phyloP scores from a whole-genome alignment of 805 yeast genomes.

The Yamadazyma sp. region DNA sequence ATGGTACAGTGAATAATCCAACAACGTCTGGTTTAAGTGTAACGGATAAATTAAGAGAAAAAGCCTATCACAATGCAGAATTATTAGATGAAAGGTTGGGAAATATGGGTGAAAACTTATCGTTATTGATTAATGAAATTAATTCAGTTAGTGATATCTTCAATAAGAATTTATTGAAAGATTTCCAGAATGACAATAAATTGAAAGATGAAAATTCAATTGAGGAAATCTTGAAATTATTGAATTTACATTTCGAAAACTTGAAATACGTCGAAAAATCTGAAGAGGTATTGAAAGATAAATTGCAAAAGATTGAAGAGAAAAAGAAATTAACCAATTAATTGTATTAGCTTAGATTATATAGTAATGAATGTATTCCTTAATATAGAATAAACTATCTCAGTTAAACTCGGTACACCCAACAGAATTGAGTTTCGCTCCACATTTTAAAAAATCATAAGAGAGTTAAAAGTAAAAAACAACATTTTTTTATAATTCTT shows the following conservation, averaged over 20 bases:
- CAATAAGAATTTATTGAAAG: slow-evolving; percentile 53
- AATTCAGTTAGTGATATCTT: slow-evolving; percentile 80
- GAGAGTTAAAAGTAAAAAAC: too few species aligned
- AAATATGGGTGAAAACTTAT: slow-evolving; percentile 68
- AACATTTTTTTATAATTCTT: too few species aligned
- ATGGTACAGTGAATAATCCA: slow-evolving; percentile 12
- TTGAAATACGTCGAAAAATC: slow-evolving; percentile 81
- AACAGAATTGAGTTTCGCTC: not conserved
- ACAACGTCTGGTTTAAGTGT: slow-evolving; percentile 39
- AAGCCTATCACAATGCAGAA: slow-evolving; percentile 86
- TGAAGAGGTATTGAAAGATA: slow-evolving; percentile 64
- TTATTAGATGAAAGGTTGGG: slow-evolving; percentile 78
- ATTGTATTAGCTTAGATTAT: not conserved
- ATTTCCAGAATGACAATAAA: slow-evolving; percentile 16
- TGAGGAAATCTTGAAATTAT: slow-evolving; percentile 71
- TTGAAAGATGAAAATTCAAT: slow-evolving; percentile 40
- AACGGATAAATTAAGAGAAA: slow-evolving; percentile 83
- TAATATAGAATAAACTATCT: not conserved
- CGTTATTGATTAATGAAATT: slow-evolving; percentile 74
- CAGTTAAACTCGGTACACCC: too few species aligned
- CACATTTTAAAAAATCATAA: not conserved
- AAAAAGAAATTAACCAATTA: slow-evolving; percentile 10
- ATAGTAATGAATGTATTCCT: slow-evolving; percentile 1
- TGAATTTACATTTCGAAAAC: slow-evolving; percentile 87
- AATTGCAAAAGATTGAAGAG: slow-evolving; percentile 44